A percentile compares a stretch with the other conserved stretches of the same genome.
Conservation (phyloP, 1,284 basidiomycete genomes). For the Tremellales sp. region DNA sequence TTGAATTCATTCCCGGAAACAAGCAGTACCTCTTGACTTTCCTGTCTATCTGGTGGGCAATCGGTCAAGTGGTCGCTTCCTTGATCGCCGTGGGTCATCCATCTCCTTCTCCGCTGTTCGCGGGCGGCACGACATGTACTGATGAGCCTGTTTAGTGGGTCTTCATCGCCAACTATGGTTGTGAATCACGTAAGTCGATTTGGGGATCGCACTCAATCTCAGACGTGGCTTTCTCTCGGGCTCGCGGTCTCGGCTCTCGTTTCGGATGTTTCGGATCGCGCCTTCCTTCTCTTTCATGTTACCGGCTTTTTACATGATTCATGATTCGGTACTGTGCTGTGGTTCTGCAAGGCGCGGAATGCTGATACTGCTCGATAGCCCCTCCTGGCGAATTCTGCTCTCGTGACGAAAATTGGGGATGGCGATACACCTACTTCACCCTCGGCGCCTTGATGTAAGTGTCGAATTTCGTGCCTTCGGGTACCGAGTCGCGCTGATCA, state of each 20-base stretch:
- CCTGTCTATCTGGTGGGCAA: constrained; percentile 63
- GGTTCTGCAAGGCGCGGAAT: background rate
- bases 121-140: background rate
- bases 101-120: background rate
- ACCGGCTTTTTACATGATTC: too few species aligned
- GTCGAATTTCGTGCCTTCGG: too few species aligned
- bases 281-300: too few species aligned
- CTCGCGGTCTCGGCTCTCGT: background rate
- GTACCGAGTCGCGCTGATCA: too few species aligned
- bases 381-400: constrained; percentile 48
- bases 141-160: background rate
- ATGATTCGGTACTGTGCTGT: constrained; percentile 7
- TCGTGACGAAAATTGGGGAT: constrained; percentile 56
- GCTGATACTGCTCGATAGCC: constrained; percentile 8
- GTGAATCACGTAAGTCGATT: background rate
- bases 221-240: background rate
- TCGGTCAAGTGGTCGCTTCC: constrained; percentile 54
- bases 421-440: constrained; percentile 59
- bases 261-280: too few species aligned
- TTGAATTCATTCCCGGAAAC: constrained; percentile 57
- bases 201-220: background rate
- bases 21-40: constrained; percentile 63
- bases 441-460: too few species aligned
- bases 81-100: constrained; percentile 54
- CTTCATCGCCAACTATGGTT: background rate